Evolutionary conservation across 2,329 filamentous ascomycete genomes (phyloP).

Genomic region (Talaromyces piceae): DNA sequence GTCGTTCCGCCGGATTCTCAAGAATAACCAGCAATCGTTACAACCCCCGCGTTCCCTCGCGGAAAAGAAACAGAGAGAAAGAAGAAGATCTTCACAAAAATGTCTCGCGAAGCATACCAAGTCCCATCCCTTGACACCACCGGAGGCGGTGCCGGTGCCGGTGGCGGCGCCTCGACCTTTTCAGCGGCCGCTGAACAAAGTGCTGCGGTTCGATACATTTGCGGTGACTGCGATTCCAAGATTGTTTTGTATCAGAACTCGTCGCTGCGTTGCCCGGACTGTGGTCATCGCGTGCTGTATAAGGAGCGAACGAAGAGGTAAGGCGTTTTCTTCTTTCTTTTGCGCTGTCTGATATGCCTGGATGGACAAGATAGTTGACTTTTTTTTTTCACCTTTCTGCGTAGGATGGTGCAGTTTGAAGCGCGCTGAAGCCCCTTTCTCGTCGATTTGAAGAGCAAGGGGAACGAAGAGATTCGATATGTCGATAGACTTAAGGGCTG

Average conservation of each 20-base stretch:
- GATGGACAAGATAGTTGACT: conserved; percentile 3
- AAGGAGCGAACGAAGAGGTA: conserved; percentile 97
- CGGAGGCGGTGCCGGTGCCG: conserved; percentile 33
- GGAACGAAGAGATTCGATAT: too few species aligned
- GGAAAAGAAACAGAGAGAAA: not conserved
- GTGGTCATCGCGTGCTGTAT: conserved; percentile 90
- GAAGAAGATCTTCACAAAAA: conserved; percentile 21
- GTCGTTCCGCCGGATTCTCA: not conserved
- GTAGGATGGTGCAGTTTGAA: conserved; percentile 97
- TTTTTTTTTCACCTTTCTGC: not conserved
- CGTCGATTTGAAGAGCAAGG: too few species aligned
- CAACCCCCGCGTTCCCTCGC: too few species aligned
- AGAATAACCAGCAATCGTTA: not conserved
- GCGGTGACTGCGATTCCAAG: conserved; percentile 76
- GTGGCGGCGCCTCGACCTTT: conserved; percentile 29
- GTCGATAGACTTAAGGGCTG: not conserved
- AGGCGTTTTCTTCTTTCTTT: conserved; percentile 29
- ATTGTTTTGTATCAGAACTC: conserved; percentile 70
- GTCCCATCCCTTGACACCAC: conserved; percentile 51
- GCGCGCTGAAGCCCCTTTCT: conserved; percentile 55
- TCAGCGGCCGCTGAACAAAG: conserved; percentile 36
- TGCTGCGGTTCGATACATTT: conserved; percentile 61
- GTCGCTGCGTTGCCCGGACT: conserved; percentile 81
- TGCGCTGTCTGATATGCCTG: conserved; percentile 5
- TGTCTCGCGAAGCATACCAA: conserved; percentile 73